Evolutionary conservation across 1,284 basidiomycete species (phyloP).

Genomic region (Sporisorium exsertum): DNA sequence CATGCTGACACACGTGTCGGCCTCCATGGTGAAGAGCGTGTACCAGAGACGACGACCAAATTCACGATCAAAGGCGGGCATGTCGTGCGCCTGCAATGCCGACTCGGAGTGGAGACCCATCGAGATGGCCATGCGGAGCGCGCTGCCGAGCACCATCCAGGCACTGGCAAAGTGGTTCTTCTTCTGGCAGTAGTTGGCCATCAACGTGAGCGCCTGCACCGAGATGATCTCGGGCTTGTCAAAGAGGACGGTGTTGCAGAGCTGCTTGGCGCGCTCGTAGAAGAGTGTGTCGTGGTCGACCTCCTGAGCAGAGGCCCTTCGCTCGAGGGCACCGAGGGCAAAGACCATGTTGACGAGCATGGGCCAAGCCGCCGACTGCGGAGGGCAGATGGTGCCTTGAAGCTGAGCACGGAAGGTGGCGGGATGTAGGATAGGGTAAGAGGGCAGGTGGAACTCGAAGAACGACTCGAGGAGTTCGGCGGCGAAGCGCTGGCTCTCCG

Average conservation of each 20-base stretch:
- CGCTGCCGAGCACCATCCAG: slow-evolving; percentile 54
- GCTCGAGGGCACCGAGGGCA: slow-evolving; percentile 49
- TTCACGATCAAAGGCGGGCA: slow-evolving; percentile 47
- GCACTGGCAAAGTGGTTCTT: slow-evolving; percentile 42
- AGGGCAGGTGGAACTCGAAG: slow-evolving; percentile 50
- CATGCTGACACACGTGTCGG: slow-evolving; percentile 51
- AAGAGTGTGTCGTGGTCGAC: slow-evolving; percentile 34
- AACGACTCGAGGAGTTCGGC: slow-evolving; percentile 42
- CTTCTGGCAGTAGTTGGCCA: slow-evolving; percentile 56
- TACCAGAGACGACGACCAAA: slow-evolving; percentile 50
- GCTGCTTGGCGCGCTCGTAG: slow-evolving; percentile 41
- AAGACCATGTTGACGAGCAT: slow-evolving; percentile 59
- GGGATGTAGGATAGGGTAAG: slow-evolving; percentile 49
- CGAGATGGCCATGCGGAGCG: slow-evolving; percentile 53
- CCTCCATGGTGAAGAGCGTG: slow-evolving; percentile 53
- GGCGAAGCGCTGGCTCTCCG: slow-evolving; percentile 33
- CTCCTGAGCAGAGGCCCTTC: slow-evolving; percentile 33
- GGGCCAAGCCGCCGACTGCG: slow-evolving; percentile 36
- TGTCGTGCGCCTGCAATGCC: slow-evolving; percentile 35
- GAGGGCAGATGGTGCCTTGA: slow-evolving; percentile 34
- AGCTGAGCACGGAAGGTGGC: slow-evolving; percentile 54
- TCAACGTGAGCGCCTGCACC: slow-evolving; percentile 45
- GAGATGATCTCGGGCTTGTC: slow-evolving; percentile 50
- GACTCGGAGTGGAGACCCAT: slow-evolving; percentile 48
- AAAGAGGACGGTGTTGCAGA: slow-evolving; percentile 48